A percentile compares a stretch with the other conserved stretches of the same genome.
phyloP scores from a whole-genome alignment of 371 early-diverging fungal species.

The Mycotypha africana region DNA sequence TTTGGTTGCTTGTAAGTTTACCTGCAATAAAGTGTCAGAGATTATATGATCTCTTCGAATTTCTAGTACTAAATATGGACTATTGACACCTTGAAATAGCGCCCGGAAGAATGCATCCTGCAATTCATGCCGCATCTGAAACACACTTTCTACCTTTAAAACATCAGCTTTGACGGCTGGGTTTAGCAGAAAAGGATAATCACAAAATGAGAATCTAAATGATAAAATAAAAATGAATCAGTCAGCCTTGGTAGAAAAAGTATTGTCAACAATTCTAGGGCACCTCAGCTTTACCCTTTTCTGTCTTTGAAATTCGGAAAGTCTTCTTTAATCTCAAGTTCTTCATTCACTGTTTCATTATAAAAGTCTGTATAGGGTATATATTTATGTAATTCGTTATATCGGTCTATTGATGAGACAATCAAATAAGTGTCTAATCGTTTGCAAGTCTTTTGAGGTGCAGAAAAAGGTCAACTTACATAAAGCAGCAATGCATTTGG shows the following conservation, averaged over 20 bases:
- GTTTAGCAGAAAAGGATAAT: conserved; percentile 75
- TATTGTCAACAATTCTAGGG: too few relatives aligned
- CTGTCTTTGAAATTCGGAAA: conserved; percentile 70
- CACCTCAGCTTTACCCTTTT: conserved; percentile 53
- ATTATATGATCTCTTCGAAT: conserved; percentile 74
- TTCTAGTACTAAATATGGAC: conserved; percentile 83
- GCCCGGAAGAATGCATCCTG: conserved; percentile 81
- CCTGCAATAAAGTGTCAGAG: conserved; percentile 71
- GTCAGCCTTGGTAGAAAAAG: too few relatives aligned
- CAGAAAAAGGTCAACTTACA: conserved; percentile 22
- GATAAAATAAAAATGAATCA: background rate
- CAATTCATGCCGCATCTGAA: conserved; percentile 69
- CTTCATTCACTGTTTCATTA: conserved; percentile 68
- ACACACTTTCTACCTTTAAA: conserved; percentile 74
- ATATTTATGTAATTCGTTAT: conserved; percentile 42
- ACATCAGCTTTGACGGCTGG: conserved; percentile 79
- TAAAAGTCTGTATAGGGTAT: conserved; percentile 62
- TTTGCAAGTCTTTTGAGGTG: background rate
- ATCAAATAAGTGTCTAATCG: background rate
- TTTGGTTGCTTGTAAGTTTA: too few relatives aligned
- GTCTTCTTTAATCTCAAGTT: conserved; percentile 79
- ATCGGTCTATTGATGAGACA: conserved; percentile 21
- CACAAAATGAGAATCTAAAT: conserved; percentile 66
- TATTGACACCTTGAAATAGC: conserved; percentile 82
- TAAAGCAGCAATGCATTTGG: conserved; percentile 37